Conservation (phyloP, 306 rosid species). For the Morella rubra region DNA sequence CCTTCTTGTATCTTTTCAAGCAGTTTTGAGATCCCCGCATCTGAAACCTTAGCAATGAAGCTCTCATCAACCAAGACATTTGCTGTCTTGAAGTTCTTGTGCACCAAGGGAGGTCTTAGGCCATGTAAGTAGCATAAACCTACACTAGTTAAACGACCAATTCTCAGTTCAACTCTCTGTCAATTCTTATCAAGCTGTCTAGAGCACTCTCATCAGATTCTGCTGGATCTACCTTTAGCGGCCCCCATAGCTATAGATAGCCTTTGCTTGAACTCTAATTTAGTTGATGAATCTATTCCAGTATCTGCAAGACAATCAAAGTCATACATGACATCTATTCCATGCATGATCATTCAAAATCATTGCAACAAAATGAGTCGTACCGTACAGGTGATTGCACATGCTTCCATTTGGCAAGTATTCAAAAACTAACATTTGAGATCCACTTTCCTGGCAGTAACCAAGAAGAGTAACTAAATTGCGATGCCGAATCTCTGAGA, state of each 20-base stretch:
- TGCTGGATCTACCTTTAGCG: slow-evolving; percentile 36
- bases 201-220: background rate
- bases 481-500: slow-evolving; percentile 47
- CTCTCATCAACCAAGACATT: slow-evolving; percentile 48
- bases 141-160: slow-evolving; percentile 23
- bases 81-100: slow-evolving; percentile 47
- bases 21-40: slow-evolving; percentile 41
- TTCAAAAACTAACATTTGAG: slow-evolving; percentile 46
- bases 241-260: slow-evolving; percentile 48
- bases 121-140: slow-evolving; percentile 49
- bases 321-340: background rate
- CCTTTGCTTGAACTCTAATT: slow-evolving; percentile 50
- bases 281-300: slow-evolving; percentile 30
- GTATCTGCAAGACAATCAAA: slow-evolving; percentile 25
- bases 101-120: slow-evolving; percentile 41
- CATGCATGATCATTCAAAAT: slow-evolving; percentile 5
- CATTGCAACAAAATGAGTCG: background rate
- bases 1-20: slow-evolving; percentile 43
- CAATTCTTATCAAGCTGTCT: background rate
- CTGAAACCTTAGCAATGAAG: slow-evolving; percentile 48
- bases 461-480: slow-evolving; percentile 45
- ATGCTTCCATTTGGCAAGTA: slow-evolving; percentile 45
- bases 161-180: background rate
- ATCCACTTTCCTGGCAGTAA: slow-evolving; percentile 52
- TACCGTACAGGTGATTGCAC: slow-evolving; percentile 49